Base-by-base conservation (phyloP, 1,284 basidiomycete genomes). In the Melampsora larici-populina region DNA sequence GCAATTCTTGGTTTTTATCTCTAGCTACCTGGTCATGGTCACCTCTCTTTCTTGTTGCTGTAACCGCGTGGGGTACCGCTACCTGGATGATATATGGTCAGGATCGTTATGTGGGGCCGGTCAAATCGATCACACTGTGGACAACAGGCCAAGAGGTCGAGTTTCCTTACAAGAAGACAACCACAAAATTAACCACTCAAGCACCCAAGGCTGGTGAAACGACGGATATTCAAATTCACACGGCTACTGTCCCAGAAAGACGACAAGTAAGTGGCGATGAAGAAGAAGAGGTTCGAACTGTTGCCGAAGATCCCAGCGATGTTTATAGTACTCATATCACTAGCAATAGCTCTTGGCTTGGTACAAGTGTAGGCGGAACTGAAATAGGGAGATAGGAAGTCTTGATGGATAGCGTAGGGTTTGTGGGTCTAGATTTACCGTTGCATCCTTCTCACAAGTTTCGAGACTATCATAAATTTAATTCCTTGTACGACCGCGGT, bases 61-160 rank as follows among this genome's bases (percentile, higher is more conserved):
- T 76, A 13, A 68, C 73, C n/a, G 1, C 36, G 3, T 49, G 46
- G 7, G 65, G 64, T 18, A 76, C 49, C 43, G 63, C 68, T 24
- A 66, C 55, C 11, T 77, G 75, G 75, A 63, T 77, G 5, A 63
- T 68, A 24, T 77, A 77, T 36, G 75, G 75, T 21, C 67, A 58
- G 21, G 64, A 24, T 29, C 40, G 60, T 24, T 77, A 77, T 62
- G 48, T 69, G 9, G 75, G 75, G 11, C 75, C 75, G 8, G 69
- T 77, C 18, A 69, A 77, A 49, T 77, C 75, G 0, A 77, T 77
- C 40, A 77, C 75, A 9, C 69, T 69, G 9, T 77, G 75, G 75
- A 77, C 75, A 1, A 77, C 75, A 21, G 75, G 75, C 11, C 75
- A 77, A 21, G 67, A 69, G 26, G 67, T 77, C 11, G 67, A 77